Percentiles rank a stretch among this genome's conserved stretches.
Evolutionary conservation across 2,329 filamentous ascomycete genomes (phyloP).

Genomic region (Penicillium sp.): DNA sequence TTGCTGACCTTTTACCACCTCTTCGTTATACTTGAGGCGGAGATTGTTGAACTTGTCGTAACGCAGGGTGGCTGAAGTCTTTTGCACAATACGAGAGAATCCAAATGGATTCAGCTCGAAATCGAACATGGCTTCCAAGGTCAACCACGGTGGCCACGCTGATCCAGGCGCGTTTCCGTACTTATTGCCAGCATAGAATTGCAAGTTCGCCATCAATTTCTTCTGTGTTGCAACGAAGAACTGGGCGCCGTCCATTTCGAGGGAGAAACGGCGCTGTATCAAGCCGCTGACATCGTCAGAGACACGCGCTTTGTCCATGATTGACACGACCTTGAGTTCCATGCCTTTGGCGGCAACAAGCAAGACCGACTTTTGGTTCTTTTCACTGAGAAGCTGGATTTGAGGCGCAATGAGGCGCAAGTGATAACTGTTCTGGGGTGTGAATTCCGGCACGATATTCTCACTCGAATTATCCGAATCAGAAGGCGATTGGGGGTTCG

Average conservation of each 20-base stretch:
- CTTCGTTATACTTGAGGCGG: slow-evolving; percentile 94
- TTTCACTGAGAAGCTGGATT: slow-evolving; percentile 97
- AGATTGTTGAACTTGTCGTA: slow-evolving; percentile 99
- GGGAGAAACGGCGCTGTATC: slow-evolving; percentile 88
- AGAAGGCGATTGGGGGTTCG: slow-evolving; percentile 40
- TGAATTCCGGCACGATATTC: slow-evolving; percentile 83
- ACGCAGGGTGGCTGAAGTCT: slow-evolving; percentile 88
- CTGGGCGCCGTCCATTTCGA: slow-evolving; percentile 96
- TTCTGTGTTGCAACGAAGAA: slow-evolving; percentile 97
- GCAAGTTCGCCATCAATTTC: slow-evolving; percentile 81
- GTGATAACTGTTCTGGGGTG: slow-evolving; percentile 89
- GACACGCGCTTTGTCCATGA: slow-evolving; percentile 94
- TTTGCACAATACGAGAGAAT: slow-evolving; percentile 96
- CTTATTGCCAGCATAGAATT: slow-evolving; percentile 89
- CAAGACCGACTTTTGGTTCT: slow-evolving; percentile 94
- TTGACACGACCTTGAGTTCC: slow-evolving; percentile 95
- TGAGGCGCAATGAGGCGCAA: slow-evolving; percentile 94
- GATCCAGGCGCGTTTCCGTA: slow-evolving; percentile 84
- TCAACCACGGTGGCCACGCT: slow-evolving; percentile 97
- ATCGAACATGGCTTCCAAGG: slow-evolving; percentile 97
- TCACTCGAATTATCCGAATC: slow-evolving; percentile 59
- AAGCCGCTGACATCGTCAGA: slow-evolving; percentile 92
- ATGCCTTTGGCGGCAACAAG: slow-evolving; percentile 96
- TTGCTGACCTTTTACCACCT: slow-evolving; percentile 65
- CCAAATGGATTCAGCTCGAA: slow-evolving; percentile 91